These are phyloP conservation scores for Curvularia sp. DNA, from an alignment of 2,329 filamentous ascomycete species.

Conservation along the genomic window DNA sequence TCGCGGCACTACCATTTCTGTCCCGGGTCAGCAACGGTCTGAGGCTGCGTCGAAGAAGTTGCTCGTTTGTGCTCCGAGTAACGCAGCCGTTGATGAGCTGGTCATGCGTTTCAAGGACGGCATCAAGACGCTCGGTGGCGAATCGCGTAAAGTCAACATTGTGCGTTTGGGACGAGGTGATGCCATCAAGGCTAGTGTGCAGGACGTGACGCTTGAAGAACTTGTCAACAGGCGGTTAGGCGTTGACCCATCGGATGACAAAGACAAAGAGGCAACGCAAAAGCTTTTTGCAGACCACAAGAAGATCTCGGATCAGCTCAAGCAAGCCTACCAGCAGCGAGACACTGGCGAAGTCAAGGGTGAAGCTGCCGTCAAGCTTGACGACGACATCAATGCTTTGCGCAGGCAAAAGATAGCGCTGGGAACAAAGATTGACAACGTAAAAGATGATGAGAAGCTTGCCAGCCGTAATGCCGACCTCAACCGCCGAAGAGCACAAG, in stretches of 20 bases:
- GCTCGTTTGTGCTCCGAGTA: conserved; percentile 96
- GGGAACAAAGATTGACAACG: conserved; percentile 82
- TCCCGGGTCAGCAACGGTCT: conserved; percentile 46
- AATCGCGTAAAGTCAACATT: conserved; percentile 79
- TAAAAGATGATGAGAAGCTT: conserved; percentile 84
- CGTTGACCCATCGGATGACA: conserved; percentile 48
- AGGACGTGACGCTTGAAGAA: conserved; percentile 92
- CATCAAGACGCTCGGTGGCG: conserved; percentile 77
- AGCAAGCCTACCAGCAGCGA: conserved; percentile 72
- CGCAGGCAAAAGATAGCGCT: conserved; percentile 79
- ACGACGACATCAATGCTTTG: conserved; percentile 78
- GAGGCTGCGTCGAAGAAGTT: conserved; percentile 75
- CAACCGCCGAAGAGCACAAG: conserved; percentile 81
- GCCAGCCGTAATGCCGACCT: conserved; percentile 85
- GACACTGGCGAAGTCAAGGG: conserved; percentile 66
- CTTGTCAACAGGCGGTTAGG: conserved; percentile 78
- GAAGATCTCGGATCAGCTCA: conserved; percentile 68
- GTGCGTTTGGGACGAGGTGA: conserved; percentile 90
- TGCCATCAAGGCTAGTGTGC: conserved; percentile 87
- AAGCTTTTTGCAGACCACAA: conserved; percentile 76
- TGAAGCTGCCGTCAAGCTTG: conserved; percentile 69
- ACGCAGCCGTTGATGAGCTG: conserved; percentile 94
- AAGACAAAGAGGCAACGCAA: conserved; percentile 60
- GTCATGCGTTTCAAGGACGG: conserved; percentile 91
- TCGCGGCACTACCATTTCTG: conserved; percentile 56